phyloP scores from a whole-genome alignment of 768 basidiomycete species.

The Serpula lacrymans region DNA sequence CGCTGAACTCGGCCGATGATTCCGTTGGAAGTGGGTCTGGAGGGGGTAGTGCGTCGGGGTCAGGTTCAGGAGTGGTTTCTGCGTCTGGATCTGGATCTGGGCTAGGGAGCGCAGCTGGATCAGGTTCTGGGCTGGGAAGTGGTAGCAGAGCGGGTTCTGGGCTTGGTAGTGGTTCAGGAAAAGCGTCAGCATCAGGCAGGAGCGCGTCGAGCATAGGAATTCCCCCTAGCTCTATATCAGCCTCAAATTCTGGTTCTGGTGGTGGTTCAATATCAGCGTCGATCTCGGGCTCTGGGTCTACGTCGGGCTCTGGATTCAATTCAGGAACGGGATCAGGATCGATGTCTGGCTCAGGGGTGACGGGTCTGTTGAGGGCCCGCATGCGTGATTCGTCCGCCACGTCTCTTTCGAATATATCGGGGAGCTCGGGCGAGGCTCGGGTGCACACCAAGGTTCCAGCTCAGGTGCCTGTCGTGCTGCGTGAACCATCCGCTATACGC shows the following conservation, averaged over 20 bases:
- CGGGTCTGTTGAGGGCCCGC: constrained; percentile 16
- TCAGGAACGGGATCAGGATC: constrained; percentile 12
- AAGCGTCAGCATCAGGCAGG: constrained; percentile 11
- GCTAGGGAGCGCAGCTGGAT: constrained; percentile 6
- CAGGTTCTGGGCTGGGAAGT: too few relatives aligned
- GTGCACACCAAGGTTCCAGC: constrained; percentile 5
- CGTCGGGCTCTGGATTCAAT: constrained; percentile 20
- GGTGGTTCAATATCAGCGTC: constrained; percentile 22
- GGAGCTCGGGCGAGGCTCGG: constrained; percentile 11
- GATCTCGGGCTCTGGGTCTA: constrained; percentile 19
- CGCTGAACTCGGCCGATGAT: constrained; percentile 20
- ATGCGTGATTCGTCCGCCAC: constrained; percentile 28
- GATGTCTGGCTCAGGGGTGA: constrained; percentile 1
- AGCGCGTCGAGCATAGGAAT: constrained; percentile 8
- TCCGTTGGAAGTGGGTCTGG: constrained; percentile 8
- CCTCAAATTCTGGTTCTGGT: constrained; percentile 13
- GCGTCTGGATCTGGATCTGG: constrained; percentile 7
- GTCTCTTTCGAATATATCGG: constrained; percentile 22
- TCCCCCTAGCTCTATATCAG: constrained; percentile 10
- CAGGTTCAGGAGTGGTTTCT: too few relatives aligned
- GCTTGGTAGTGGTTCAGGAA: constrained; percentile 4
- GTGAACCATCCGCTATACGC: constrained; percentile 8
- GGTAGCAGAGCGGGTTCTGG: constrained; percentile 7
- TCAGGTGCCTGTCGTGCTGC: constrained; percentile 1
- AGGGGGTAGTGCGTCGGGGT: constrained; percentile 13